Base-by-base conservation (phyloP, 2,329 filamentous ascomycete genomes). In the Penicillium sp. region DNA sequence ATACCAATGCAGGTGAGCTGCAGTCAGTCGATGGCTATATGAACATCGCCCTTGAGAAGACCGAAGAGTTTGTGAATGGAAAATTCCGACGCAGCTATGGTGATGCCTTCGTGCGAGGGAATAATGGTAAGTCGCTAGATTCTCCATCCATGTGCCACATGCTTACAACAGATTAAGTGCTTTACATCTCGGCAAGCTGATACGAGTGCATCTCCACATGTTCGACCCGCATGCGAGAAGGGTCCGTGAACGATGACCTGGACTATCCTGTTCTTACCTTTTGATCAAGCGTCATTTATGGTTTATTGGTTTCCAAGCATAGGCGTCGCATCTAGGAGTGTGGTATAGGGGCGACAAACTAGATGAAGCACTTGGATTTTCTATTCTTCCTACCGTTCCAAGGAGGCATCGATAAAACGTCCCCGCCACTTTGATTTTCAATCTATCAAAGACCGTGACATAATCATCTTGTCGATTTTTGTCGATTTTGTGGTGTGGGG, bases 1-100 rank as follows among this genome's bases (percentile, higher is more conserved):
- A 64, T 43, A 2, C 4, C 13, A 26, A 16, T 31, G 16, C 58
- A 96, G 93, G 94, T 63, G 91, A 96, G 71, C 82, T 97, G 34
- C 92, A 97, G 72, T 96, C 92, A 0, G 93, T 99, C 45, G 94
- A 99, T 73, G 94, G 94, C 47, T 99, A 97, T 77, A 99, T 99
- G 94, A 99, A 99, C 77, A 96, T 99, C 71, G 93, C 94, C 12
- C 83, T 99, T 28, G 94, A 99, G 74, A 94, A 96, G 76, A 95
- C 91, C 18, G 87, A 90, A 60, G 94, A 99, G 76, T 91, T 87
- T 64, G 88, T 96, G 62, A 88, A 95, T 68, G 93, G 92, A 39
- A 83, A 85, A 59, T 85, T 93, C 74, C 83, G 88, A 65, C 83
- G 89, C 65, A 88, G 84, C 49, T 96, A 96, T 70, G 93, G 93